Base-by-base conservation (phyloP, 2,329 filamentous ascomycete species). In the Xylaria hypoxylon region DNA sequence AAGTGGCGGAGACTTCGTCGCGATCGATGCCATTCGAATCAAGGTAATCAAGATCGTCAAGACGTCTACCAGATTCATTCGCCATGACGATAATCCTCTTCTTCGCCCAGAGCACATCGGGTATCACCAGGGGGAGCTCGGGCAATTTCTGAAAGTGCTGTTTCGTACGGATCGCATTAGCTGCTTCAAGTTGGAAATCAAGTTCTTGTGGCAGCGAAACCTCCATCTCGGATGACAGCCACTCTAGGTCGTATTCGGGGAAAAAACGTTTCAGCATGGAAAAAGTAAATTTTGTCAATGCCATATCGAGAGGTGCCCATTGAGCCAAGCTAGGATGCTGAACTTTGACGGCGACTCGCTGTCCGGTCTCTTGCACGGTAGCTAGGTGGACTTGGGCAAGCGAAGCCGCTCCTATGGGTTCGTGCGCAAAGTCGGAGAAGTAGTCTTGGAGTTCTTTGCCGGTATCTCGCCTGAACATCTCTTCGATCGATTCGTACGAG, bases 241-340 rank as follows among this genome's bases (percentile, higher is more conserved):
- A 99, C 76, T 97, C 94, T 31, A 99, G 85, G 78, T 99, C 96
- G 79, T 99, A 99, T 73, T 98, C 94, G 2, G 96, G 96, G 76
- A 99, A 99, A 84, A 95, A 97, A 65, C 88, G 87, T 80, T 97
- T 97, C 67, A 99, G 82, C 0, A 91, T 96, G 11, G 90, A 89
- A 79, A 99, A 99, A 0, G 94, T 96, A 74, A 96, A 96, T 42
- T 87, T 84, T 5, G 96, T 99, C 68, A 99, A 83, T 2, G 90
- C 89, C 71, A 98, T 85, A 78, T 99, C 96, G 11, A 99, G 84
- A 28, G 90, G 92, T 17, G 93, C 91, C 93, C 94, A 99, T 79
- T 96, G 91, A 68, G 94, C 92, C 62, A 99, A 82, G 3, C 88
- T 86, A 1, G 96, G 96, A 80, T 99, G 96, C 77, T 99, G 96